Percentiles rank a stretch among this genome's conserved stretches.
Evolutionary conservation across 129 eudicot genomes (phyloP).

Genomic region (Chrysanthemum makinoi): DNA sequence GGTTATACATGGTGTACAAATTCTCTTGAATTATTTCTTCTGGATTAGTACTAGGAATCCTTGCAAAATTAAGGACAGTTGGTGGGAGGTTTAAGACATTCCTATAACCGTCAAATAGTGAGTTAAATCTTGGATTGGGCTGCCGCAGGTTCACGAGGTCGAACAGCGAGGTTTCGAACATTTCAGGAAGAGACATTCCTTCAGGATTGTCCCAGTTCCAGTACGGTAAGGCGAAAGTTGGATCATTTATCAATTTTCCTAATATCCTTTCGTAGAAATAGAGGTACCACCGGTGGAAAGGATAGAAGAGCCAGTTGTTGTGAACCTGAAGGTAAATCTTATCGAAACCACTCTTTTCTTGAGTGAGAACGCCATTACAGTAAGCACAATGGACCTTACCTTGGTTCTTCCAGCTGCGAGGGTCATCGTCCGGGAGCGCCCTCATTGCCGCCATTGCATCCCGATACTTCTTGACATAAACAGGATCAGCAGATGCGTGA

Average conservation of each 20-base stretch:
- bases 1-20: constrained; percentile 29
- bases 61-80: neutral
- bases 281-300: constrained; percentile 48
- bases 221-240: constrained; percentile 41
- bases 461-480: neutral
- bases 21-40: neutral
- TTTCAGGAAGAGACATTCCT: constrained; percentile 32
- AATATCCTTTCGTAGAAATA: constrained; percentile 45
- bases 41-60: neutral
- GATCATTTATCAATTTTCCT: constrained; percentile 40
- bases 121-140: neutral
- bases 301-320: constrained; percentile 52
- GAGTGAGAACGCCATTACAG: constrained; percentile 37
- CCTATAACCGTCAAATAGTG: constrained; percentile 26
- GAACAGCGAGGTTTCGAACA: constrained; percentile 4
- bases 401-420: constrained; percentile 41
- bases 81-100: constrained; percentile 29
- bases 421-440: constrained; percentile 40
- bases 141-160: too few species aligned
- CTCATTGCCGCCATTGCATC: constrained; percentile 34
- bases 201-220: constrained; percentile 46
- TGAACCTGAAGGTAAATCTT: constrained; percentile 42
- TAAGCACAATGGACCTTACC: constrained; percentile 51
- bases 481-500: neutral
- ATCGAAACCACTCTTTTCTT: constrained; percentile 22